Evolutionary conservation across 1,284 basidiomycete species (phyloP).

Genomic region (Kwoniella shivajii): DNA sequence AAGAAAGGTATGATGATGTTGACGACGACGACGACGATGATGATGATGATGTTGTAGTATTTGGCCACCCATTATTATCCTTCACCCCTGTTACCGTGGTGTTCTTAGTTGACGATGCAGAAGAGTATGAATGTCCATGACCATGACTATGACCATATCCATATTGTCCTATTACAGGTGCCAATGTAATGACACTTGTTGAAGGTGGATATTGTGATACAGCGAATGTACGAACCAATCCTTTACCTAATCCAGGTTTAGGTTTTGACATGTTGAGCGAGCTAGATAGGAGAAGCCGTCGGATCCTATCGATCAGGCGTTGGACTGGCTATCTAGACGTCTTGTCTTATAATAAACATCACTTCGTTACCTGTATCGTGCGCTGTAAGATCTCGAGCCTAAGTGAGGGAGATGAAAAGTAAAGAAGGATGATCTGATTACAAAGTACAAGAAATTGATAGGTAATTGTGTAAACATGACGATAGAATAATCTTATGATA

Average conservation of each 20-base stretch:
- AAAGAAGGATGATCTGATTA: too few relatives aligned
- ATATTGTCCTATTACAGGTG: constrained; percentile 17
- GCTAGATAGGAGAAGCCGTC: too few relatives aligned
- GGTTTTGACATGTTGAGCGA: constrained; percentile 39
- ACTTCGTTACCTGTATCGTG: too few relatives aligned
- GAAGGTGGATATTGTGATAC: constrained; percentile 15
- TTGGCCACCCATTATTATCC: constrained; percentile 4
- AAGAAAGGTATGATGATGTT: constrained; percentile 13
- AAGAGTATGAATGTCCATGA: constrained; percentile 1
- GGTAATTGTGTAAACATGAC: too few relatives aligned
- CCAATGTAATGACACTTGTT: constrained; percentile 10
- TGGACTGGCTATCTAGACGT: too few relatives aligned
- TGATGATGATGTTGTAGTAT: background rate
- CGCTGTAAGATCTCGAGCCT: too few relatives aligned
- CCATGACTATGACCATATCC: background rate
- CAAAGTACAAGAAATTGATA: too few relatives aligned
- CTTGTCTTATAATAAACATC: too few relatives aligned
- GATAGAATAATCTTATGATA: too few relatives aligned
- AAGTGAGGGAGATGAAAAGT: too few relatives aligned
- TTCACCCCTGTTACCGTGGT: background rate
- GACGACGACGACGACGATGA: constrained; percentile 4
- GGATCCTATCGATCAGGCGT: too few relatives aligned
- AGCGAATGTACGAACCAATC: constrained; percentile 33
- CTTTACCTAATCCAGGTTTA: constrained; percentile 38
- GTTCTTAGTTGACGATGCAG: background rate